Evolutionary conservation across 1,139 yeast species (phyloP).

Genomic region (Yamadazyma trypodendri): DNA sequence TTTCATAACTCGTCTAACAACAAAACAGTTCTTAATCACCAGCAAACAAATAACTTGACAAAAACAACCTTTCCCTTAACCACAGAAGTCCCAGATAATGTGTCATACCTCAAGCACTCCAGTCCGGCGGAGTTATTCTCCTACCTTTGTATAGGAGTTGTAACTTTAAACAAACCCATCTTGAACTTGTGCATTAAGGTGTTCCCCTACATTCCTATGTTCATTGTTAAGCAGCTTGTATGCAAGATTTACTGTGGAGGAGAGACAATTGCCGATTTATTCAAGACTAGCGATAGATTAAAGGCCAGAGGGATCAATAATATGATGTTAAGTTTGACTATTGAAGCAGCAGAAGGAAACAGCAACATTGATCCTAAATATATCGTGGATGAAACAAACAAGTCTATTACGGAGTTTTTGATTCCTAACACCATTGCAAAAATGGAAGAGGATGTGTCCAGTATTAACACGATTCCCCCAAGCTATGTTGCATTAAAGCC

Average conservation of each 20-base stretch:
- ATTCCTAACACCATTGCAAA: constrained; percentile 65
- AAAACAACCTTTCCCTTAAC: not conserved
- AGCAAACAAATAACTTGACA: constrained; percentile 1
- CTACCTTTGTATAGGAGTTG: constrained; percentile 63
- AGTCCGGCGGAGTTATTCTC: constrained; percentile 51
- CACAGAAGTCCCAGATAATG: constrained; percentile 6
- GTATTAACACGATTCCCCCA: constrained; percentile 67
- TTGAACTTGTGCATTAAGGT: constrained; percentile 58
- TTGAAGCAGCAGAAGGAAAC: constrained; percentile 87
- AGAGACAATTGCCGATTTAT: constrained; percentile 68
- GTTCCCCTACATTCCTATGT: constrained; percentile 77
- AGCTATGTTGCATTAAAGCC: constrained; percentile 92
- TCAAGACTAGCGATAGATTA: constrained; percentile 65
- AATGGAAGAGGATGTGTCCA: constrained; percentile 39
- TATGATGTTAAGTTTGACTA: constrained; percentile 92
- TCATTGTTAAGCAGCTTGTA: constrained; percentile 67
- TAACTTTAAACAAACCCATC: constrained; percentile 62
- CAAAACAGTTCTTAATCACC: constrained; percentile 8
- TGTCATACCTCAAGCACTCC: constrained; percentile 36
- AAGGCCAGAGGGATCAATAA: constrained; percentile 77
- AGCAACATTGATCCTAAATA: constrained; percentile 59
- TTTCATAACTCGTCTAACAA: constrained; percentile 12
- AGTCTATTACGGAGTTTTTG: constrained; percentile 67
- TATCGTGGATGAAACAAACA: constrained; percentile 64
- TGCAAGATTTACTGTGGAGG: constrained; percentile 93